A percentile compares a stretch with the other conserved stretches of the same genome.
These are phyloP conservation scores for Phytophthora europaea DNA, from an alignment of 352 stramenopile species.

Conservation along the genomic window DNA sequence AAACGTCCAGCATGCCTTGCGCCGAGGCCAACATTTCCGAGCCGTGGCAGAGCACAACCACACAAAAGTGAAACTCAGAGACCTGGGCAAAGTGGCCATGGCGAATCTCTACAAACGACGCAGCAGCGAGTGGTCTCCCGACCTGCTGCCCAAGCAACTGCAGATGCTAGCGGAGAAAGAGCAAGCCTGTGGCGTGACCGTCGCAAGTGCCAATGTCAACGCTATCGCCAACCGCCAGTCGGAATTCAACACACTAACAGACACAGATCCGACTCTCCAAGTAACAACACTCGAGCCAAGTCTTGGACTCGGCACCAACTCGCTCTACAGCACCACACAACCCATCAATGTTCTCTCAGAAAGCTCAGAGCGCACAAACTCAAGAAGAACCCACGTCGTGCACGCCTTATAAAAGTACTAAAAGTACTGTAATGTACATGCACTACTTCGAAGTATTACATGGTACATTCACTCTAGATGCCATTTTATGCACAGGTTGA, in stretches of 20 bases:
- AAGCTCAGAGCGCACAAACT: conserved; percentile 23
- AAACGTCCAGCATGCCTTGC: conserved; percentile 67
- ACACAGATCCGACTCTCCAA: not conserved
- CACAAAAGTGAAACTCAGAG: conserved; percentile 59
- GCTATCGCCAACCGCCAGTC: conserved; percentile 29
- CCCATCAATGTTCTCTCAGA: conserved; percentile 17
- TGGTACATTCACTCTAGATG: too few species aligned
- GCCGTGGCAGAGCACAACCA: conserved; percentile 69
- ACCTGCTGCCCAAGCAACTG: conserved; percentile 71
- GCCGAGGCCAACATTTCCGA: conserved; percentile 65
- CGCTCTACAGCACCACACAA: conserved; percentile 18
- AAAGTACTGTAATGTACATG: too few species aligned
- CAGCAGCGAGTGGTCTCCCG: conserved; percentile 79
- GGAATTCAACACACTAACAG: conserved; percentile 1
- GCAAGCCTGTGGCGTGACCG: conserved; percentile 10
- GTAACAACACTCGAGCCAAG: not conserved
- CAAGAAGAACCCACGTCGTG: conserved; percentile 8
- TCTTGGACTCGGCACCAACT: not conserved
- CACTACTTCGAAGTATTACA: too few species aligned
- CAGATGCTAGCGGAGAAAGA: conserved; percentile 61
- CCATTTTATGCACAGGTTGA: too few species aligned
- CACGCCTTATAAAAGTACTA: conserved; percentile 12
- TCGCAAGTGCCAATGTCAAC: conserved; percentile 25
- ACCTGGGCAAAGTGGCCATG: conserved; percentile 70
- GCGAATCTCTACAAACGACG: conserved; percentile 70